Base-by-base conservation (phyloP, 2,329 filamentous ascomycete species). In the Pseudocercospora musae region DNA sequence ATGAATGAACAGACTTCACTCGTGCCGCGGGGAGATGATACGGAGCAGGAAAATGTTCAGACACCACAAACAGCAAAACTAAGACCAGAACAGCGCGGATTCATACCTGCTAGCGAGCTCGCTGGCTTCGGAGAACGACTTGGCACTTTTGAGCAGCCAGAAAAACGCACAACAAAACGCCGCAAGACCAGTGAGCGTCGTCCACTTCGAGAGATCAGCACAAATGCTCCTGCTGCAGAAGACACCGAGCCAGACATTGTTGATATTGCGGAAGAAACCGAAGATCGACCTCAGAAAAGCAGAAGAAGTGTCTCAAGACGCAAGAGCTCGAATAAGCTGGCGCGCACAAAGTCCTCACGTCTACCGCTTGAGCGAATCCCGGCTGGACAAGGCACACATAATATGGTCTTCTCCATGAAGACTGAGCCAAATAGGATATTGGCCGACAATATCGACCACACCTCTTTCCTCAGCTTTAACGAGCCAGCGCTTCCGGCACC, bases 331-430 rank as follows among this genome's bases (percentile, higher is more conserved):
- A 54, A 54, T 18, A 70, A 69, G 40, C 50, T 66, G 4, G 65
- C 59, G 4, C 73, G 74, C 3, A 74, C 69, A 4, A 77, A 74
- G 52, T 78, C 78, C 0, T 75, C 73, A 1, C 70, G 62, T 9
- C 68, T 80, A 0, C 75, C 77, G 0, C 74, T 80, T 5, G 77
- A 81, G 61, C 72, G 72, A 7, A 71, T 71, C 4, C 77, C 77
- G 1, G 56, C 61, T 4, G 71, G 70, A 8, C 52, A 70, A 58
- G 62, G 60, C 8, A 68, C 65, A 21, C 68, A 70, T 15, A 62
- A 69, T 53, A 42, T 72, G 10, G 5, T 57, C 2, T 13, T 62
- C 25, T 55, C 15, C 5, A 58, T 55, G 2, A 52, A 31, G 0
- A 33, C 56, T 3, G 42, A 59, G 6, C 9, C 55, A 20, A 20